Percentiles rank a stretch among this genome's conserved stretches.
Conservation (phyloP, 768 basidiomycete genomes). For the Termitomyces titanicus region DNA sequence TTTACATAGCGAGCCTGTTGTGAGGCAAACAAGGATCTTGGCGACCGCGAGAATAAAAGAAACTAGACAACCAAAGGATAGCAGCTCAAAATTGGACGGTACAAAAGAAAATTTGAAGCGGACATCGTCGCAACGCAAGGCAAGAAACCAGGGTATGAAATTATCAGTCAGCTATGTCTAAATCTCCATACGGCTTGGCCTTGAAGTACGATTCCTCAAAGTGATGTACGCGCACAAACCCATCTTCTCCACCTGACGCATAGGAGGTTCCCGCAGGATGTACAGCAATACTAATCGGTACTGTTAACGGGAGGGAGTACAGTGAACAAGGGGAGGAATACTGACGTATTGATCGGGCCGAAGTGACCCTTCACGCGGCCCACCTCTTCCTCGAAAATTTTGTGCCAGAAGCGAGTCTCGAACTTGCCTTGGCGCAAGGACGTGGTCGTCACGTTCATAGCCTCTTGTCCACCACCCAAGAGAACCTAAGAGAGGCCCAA, state of each 20-base stretch:
- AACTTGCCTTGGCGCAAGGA: conserved; percentile 94
- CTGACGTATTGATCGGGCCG: conserved; percentile 93
- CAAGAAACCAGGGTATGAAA: conserved; percentile 7
- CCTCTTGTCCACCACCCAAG: conserved; percentile 96
- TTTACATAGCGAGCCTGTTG: neutral
- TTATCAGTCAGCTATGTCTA: conserved; percentile 58
- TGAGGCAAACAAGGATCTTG: neutral
- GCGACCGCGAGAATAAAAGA: neutral
- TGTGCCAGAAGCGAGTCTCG: conserved; percentile 98
- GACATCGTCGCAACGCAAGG: neutral
- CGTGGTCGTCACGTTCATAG: conserved; percentile 96
- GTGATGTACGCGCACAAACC: conserved; percentile 87
- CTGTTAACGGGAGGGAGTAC: neutral
- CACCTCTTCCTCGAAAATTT: conserved; percentile 93
- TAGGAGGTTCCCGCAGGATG: conserved; percentile 87
- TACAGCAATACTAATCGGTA: conserved; percentile 70
- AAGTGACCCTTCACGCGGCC: conserved; percentile 98
- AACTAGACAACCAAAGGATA: neutral
- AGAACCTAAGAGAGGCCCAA: conserved; percentile 51
- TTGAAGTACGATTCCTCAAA: conserved; percentile 95
- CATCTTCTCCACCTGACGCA: conserved; percentile 96
- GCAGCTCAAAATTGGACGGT: neutral
- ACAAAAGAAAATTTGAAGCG: neutral
- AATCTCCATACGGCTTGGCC: conserved; percentile 86
- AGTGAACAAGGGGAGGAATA: conserved; percentile 15